These are phyloP conservation scores for Candida fluviatilis DNA, from an alignment of 805 yeast genomes.

Conservation along the genomic window DNA sequence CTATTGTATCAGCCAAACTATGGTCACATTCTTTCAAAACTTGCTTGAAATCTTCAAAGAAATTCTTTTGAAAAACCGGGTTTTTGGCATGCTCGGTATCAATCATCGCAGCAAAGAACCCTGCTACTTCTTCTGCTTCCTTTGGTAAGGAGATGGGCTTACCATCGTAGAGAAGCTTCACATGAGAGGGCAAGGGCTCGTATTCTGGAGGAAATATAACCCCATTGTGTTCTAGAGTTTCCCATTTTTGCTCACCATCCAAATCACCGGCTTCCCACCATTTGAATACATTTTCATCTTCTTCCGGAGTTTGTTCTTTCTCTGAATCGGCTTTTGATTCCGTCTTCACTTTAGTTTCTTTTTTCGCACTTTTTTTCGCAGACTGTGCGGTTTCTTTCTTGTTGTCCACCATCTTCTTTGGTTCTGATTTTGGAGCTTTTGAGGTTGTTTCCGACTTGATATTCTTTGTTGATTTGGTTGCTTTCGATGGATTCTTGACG, in stretches of 20 bases:
- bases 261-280: conserved; percentile 83
- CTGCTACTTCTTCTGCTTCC: conserved; percentile 95
- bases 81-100: conserved; percentile 87
- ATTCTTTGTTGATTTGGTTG: conserved; percentile 6
- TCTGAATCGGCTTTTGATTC: conserved; percentile 4
- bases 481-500: conserved; percentile 1
- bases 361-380: background rate
- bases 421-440: background rate
- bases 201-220: conserved; percentile 92
- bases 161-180: conserved; percentile 73
- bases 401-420: background rate
- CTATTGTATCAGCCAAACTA: conserved; percentile 39
- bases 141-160: conserved; percentile 69
- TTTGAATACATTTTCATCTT: conserved; percentile 56
- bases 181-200: conserved; percentile 75
- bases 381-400: conserved; percentile 3
- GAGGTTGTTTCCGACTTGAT: conserved; percentile 4
- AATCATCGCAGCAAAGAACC: conserved; percentile 84
- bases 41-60: conserved; percentile 70
- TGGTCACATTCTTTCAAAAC: conserved; percentile 69
- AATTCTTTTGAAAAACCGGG: conserved; percentile 81
- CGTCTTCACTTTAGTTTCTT: conserved; percentile 4
- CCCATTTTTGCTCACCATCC: conserved; percentile 82
- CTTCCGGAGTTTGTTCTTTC: conserved; percentile 17
- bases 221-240: conserved; percentile 80